A percentile compares a stretch with the other conserved stretches of the same genome.
Conservation (phyloP, 2,329 filamentous ascomycete genomes). For the Stagonosporopsis chrysanthemi region DNA sequence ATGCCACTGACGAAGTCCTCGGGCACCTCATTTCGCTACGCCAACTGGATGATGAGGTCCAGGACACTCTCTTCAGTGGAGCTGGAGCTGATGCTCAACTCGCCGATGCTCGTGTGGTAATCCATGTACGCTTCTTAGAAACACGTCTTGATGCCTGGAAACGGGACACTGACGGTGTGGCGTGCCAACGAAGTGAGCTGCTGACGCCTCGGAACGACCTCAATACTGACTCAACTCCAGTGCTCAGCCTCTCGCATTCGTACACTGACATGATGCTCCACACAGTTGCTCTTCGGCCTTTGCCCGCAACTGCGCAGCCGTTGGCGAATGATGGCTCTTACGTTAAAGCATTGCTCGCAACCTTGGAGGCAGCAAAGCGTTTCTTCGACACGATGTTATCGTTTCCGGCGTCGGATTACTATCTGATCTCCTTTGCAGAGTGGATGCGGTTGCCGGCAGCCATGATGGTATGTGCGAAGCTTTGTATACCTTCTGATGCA, state of each 20-base stretch:
- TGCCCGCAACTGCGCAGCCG: not conserved
- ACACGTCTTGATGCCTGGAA: slow-evolving; percentile 40
- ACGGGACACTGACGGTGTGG: slow-evolving; percentile 15
- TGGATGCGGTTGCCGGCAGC: slow-evolving; percentile 45
- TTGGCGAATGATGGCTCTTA: slow-evolving; percentile 20
- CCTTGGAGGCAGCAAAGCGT: slow-evolving; percentile 69
- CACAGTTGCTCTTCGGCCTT: slow-evolving; percentile 34
- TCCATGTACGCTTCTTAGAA: slow-evolving; percentile 41
- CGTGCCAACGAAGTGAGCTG: slow-evolving; percentile 31
- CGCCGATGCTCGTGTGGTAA: slow-evolving; percentile 36
- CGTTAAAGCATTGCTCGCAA: slow-evolving; percentile 34
- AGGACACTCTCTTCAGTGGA: slow-evolving; percentile 38
- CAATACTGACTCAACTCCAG: slow-evolving; percentile 21
- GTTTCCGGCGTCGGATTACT: slow-evolving; percentile 66
- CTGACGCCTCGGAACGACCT: not conserved
- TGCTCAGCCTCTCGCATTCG: slow-evolving; percentile 37
- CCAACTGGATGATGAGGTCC: slow-evolving; percentile 45
- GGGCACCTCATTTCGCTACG: slow-evolving; percentile 35
- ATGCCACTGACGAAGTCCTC: slow-evolving; percentile 37
- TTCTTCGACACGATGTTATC: slow-evolving; percentile 74
- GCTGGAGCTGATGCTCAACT: slow-evolving; percentile 32
- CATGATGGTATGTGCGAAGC: slow-evolving; percentile 37
- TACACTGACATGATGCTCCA: slow-evolving; percentile 41
- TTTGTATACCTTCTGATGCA: slow-evolving; percentile 39
- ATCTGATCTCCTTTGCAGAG: slow-evolving; percentile 42